phyloP scores from a whole-genome alignment of 106 monocot genomes.

The Alisma plantagoaquatica region DNA sequence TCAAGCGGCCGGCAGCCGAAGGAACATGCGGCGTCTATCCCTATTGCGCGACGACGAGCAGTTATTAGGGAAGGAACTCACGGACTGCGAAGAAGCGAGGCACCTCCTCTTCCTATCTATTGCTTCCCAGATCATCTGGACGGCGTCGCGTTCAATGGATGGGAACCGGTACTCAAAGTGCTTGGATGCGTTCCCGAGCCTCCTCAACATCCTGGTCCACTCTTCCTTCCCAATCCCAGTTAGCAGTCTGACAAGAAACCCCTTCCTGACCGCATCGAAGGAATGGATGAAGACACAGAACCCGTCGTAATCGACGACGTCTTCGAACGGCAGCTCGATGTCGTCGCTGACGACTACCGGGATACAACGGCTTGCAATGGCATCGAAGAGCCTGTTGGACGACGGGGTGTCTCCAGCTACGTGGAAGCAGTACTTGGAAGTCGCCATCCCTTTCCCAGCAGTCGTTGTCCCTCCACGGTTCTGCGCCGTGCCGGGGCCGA shows the following conservation, averaged over 20 bases:
- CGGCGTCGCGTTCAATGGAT: conserved; percentile 49
- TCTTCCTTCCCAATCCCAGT: conserved; percentile 30
- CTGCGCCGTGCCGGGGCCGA: conserved; percentile 38
- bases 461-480: conserved; percentile 34
- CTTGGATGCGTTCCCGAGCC: conserved; percentile 32
- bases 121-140: conserved; percentile 90
- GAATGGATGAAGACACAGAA: conserved; percentile 70
- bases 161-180: conserved; percentile 80
- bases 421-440: conserved; percentile 72
- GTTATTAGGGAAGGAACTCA: no score
- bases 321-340: conserved; percentile 82
- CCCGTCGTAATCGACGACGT: conserved; percentile 65
- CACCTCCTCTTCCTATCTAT: conserved; percentile 51
- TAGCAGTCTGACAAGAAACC: conserved; percentile 42
- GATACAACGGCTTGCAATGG: conserved; percentile 70
- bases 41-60: no score
- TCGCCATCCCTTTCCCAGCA: conserved; percentile 50
- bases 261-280: conserved; percentile 46
- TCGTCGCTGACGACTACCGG: conserved; percentile 80
- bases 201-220: conserved; percentile 78
- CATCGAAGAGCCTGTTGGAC: conserved; percentile 79
- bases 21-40: no score
- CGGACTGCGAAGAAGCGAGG: no score
- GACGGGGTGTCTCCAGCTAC: conserved; percentile 94
- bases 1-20: no score